phyloP scores from a whole-genome alignment of 139 green algal species.

The Closterium sp. region DNA sequence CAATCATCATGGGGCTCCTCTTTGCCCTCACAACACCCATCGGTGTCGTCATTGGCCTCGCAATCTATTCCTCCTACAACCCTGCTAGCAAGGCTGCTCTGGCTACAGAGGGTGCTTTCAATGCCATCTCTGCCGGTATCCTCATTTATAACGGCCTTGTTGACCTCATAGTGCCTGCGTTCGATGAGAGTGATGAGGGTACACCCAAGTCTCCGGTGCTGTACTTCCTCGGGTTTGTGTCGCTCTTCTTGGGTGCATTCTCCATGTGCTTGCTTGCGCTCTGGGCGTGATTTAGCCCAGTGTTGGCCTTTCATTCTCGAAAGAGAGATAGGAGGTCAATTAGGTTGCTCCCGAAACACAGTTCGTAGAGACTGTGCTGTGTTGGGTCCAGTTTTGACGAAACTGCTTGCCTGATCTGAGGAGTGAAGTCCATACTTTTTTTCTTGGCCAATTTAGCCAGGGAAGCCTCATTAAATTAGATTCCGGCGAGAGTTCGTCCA shows the following conservation, averaged over 20 bases:
- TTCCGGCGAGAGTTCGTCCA: too few relatives aligned
- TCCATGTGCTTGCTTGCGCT: constrained; percentile 34
- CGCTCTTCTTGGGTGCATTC: neutral
- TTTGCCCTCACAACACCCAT: constrained; percentile 27
- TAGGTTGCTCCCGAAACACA: too few relatives aligned
- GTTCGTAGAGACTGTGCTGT: too few relatives aligned
- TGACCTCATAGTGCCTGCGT: constrained; percentile 41
- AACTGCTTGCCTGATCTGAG: neutral
- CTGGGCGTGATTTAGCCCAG: neutral
- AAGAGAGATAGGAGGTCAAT: too few relatives aligned
- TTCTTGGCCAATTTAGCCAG: too few relatives aligned
- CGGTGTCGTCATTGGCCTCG: constrained; percentile 25
- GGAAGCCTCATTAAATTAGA: too few relatives aligned
- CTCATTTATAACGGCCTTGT: constrained; percentile 47
- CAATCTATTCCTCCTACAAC: too few relatives aligned
- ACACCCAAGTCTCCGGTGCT: neutral
- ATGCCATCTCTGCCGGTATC: constrained; percentile 36
- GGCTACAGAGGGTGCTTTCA: constrained; percentile 18
- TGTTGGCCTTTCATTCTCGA: too few relatives aligned
- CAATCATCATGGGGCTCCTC: neutral
- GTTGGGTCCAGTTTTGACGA: too few relatives aligned
- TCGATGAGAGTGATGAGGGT: neutral
- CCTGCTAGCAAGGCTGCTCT: neutral
- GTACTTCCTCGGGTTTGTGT: constrained; percentile 1
- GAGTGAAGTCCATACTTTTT: neutral